Base-by-base conservation (phyloP, 2,329 filamentous ascomycete genomes). In the Talaromyces sp. region DNA sequence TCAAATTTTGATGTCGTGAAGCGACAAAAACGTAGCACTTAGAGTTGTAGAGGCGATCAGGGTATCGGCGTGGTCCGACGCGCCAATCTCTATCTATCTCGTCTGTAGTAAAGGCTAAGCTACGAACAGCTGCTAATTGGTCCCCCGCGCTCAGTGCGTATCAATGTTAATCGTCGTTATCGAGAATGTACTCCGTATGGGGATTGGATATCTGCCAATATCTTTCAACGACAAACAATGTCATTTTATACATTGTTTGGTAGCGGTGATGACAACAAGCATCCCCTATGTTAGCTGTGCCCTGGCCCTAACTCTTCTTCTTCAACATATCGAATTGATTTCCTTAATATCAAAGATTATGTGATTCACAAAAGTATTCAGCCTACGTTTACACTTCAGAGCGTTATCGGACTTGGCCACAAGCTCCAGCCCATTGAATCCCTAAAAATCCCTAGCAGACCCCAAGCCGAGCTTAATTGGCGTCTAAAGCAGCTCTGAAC, bases 351-450 rank as follows among this genome's bases (percentile, higher is more conserved):
- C 47, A 27, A 16, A 13, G 27, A 27, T 16, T 27, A 27, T 16
- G 47, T 16, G 16, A 31, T 16, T 16, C 5, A 3, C 45, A 50
- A 22, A 27, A 50, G 47, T 49, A 27, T 16, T 14, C 24, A 22
- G 27, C 22, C 45, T 49, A 11, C 45, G 9, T 16, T 14, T 50
- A 16, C n/a, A 56, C 3, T 37, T 14, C 52, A 56, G n/a, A 56
- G 52, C 52, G 52, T 16, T 56, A 56, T 56, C 52, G 52, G 52
- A 39, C 31, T 39, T 56, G 52, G 52, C 52, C 33, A 27, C 22
- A 22, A 50, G 13, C 47, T 50, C 47, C 47, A 27, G 24, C 9
- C 19, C 19, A 47, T 9, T 10, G 14, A 14, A 22, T 24, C 22
- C 45, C 57, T 60, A 27, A 35, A 56, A 56, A 10, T 56, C 22